Evolutionary conservation across 192 early-diverging fungal genomes (phyloP).

Genomic region (Coemansia sp.): DNA sequence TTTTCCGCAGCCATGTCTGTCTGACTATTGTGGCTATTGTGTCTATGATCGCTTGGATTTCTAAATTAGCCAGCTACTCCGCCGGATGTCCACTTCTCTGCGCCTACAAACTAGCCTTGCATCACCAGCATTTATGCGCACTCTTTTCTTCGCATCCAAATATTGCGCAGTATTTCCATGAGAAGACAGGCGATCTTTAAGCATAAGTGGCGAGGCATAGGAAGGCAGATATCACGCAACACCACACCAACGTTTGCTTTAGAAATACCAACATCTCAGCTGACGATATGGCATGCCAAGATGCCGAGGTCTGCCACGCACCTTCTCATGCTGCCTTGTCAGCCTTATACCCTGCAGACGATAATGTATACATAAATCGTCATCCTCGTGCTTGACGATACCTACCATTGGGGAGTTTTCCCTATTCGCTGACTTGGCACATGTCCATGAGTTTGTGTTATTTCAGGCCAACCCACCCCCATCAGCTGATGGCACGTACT

Average conservation of each 20-base stretch:
- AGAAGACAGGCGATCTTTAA: neutral
- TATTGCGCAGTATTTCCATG: neutral
- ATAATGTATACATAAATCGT: conserved; percentile 15
- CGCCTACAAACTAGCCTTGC: neutral
- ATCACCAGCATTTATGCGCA: neutral
- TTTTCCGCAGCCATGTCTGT: conserved; percentile 18
- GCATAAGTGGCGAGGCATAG: neutral
- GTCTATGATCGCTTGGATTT: conserved; percentile 1
- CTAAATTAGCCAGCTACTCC: neutral
- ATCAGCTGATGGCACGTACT: neutral
- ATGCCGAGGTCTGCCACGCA: neutral
- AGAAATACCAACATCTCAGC: neutral
- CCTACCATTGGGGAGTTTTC: neutral
- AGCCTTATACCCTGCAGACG: conserved; percentile 8
- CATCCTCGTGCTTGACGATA: neutral
- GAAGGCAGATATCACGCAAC: neutral
- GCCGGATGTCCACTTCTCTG: neutral
- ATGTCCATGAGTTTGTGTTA: neutral
- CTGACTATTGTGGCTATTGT: conserved; percentile 21
- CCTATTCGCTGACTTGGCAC: neutral
- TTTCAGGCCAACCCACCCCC: conserved; percentile 1
- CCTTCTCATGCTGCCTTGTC: neutral
- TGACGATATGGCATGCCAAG: neutral
- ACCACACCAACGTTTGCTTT: neutral
- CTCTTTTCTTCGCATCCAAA: neutral